These are phyloP conservation scores for Pleurotus salmoneostramineus DNA, from an alignment of 768 basidiomycete genomes.

Conservation along the genomic window DNA sequence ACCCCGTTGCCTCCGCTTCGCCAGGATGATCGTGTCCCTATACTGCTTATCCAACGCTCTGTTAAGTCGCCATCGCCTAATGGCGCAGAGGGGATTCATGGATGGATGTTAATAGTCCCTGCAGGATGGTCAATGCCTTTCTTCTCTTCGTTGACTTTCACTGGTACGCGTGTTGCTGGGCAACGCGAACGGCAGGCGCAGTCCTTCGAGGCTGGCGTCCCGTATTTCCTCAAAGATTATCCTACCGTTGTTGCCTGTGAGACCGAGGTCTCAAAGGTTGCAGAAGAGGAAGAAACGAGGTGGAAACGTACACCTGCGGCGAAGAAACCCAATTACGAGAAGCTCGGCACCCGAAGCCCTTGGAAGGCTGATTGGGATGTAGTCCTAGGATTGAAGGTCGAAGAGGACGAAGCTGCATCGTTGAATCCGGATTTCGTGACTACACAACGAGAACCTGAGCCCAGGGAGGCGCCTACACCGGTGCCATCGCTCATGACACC, in stretches of 20 bases:
- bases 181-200: constrained; percentile 81
- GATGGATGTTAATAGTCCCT: constrained; percentile 87
- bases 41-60: constrained; percentile 80
- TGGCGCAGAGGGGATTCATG: constrained; percentile 53
- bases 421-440: constrained; percentile 33
- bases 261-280: constrained; percentile 43
- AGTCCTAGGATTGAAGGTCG: constrained; percentile 49
- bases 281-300: constrained; percentile 44
- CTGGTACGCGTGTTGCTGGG: constrained; percentile 82
- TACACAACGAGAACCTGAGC: constrained; percentile 49
- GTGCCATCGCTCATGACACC: no score
- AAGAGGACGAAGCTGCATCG: not conserved
- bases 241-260: constrained; percentile 55
- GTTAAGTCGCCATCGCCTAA: constrained; percentile 33
- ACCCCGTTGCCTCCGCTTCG: constrained; percentile 59
- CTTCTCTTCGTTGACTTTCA: constrained; percentile 74
- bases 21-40: constrained; percentile 80
- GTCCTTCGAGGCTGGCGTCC: constrained; percentile 71
- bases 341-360: constrained; percentile 62
- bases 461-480: no score
- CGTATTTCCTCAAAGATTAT: constrained; percentile 82
- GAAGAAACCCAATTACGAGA: constrained; percentile 72
- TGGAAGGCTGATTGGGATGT: constrained; percentile 77
- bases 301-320: constrained; percentile 88
- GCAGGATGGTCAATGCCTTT: constrained; percentile 92